Percentiles rank a stretch among this genome's conserved stretches.
Conservation (phyloP, 306 rosid species). For the Casuarina cunninghamiana region DNA sequence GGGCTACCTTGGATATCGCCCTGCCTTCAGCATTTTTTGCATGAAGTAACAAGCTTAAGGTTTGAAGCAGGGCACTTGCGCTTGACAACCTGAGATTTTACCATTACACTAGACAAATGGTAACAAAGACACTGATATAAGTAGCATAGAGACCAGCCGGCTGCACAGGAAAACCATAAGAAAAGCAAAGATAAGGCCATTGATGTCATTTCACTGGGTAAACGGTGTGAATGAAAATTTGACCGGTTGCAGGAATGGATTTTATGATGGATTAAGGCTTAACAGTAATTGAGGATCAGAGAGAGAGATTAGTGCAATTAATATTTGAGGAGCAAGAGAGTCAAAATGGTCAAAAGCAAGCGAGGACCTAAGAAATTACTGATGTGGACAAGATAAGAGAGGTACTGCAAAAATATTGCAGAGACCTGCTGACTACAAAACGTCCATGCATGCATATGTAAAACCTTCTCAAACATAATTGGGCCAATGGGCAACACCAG, state of each 20-base stretch:
- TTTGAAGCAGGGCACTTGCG: neutral
- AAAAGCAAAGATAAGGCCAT: too few species aligned
- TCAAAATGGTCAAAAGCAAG: neutral
- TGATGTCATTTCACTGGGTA: too few species aligned
- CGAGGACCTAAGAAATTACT: neutral
- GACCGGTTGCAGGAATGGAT: neutral
- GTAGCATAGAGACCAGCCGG: neutral
- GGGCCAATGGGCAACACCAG: slow-evolving; percentile 7
- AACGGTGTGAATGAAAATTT: neutral
- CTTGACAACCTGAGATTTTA: neutral
- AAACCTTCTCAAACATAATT: slow-evolving; percentile 8
- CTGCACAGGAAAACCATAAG: too few species aligned
- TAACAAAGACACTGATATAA: too few species aligned
- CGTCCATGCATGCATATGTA: neutral
- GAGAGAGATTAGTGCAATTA: neutral
- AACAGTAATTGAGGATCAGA: neutral
- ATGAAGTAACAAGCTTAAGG: neutral
- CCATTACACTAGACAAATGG: neutral
- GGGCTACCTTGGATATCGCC: neutral
- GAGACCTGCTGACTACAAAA: neutral
- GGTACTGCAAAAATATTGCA: neutral
- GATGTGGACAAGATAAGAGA: slow-evolving; percentile 8
- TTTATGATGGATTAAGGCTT: neutral
- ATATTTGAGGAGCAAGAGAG: neutral
- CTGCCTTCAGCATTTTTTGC: neutral